Percentiles rank a stretch among this genome's conserved stretches.
phyloP scores from a whole-genome alignment of 2,329 filamentous ascomycete genomes.

The Mycocentrospora acerina region DNA sequence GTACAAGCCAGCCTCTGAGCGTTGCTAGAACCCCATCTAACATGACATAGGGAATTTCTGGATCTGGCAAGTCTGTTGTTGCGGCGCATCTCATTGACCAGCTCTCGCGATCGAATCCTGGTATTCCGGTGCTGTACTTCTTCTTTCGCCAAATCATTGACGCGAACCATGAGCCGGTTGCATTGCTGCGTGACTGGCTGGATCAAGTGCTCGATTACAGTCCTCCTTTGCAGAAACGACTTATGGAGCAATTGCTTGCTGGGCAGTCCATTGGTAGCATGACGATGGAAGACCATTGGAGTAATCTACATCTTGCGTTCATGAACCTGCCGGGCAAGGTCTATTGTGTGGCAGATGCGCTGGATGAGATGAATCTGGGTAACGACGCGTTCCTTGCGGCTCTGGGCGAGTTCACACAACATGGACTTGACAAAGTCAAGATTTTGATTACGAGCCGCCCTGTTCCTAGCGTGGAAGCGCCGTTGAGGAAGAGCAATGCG shows the following conservation, averaged over 20 bases:
- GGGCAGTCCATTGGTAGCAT: constrained; percentile 3
- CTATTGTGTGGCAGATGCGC: constrained; percentile 48
- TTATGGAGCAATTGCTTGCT: constrained; percentile 7
- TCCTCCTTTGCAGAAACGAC: constrained; percentile 23
- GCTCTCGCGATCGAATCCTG: constrained; percentile 3
- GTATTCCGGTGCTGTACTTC: constrained; percentile 37
- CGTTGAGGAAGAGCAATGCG: constrained; percentile 27
- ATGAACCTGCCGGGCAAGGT: constrained; percentile 16
- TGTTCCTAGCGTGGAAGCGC: constrained; percentile 30
- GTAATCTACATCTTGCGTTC: constrained; percentile 9
- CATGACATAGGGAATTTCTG: constrained; percentile 46
- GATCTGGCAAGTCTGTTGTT: constrained; percentile 42
- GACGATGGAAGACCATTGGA: constrained; percentile 18
- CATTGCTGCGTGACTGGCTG: constrained; percentile 36
- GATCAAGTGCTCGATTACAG: constrained; percentile 34
- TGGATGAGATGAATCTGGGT: constrained; percentile 51
- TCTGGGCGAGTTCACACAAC: constrained; percentile 37
- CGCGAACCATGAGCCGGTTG: constrained; percentile 28
- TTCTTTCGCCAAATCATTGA: constrained; percentile 44
- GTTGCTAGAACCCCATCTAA: too few species aligned
- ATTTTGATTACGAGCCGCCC: constrained; percentile 50
- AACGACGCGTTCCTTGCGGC: constrained; percentile 39
- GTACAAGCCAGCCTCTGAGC: too few species aligned
- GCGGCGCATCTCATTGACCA: constrained; percentile 27
- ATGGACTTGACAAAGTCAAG: constrained; percentile 40